phyloP scores from a whole-genome alignment of 2,329 filamentous ascomycete species.

The Cladosporium sp. region DNA sequence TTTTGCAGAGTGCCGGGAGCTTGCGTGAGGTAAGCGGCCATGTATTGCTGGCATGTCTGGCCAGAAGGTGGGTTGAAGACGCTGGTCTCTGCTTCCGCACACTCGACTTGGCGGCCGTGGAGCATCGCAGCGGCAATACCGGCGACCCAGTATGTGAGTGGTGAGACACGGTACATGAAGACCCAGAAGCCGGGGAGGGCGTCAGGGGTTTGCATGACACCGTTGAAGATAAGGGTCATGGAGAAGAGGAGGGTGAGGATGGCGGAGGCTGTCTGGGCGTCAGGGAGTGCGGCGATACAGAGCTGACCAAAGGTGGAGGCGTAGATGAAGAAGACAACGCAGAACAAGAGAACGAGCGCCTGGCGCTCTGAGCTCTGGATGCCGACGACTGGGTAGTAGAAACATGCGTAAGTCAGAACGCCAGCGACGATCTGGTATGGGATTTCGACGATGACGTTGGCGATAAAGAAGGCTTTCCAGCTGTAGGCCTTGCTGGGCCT shows the following conservation, averaged over 20 bases:
- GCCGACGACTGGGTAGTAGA: constrained; percentile 56
- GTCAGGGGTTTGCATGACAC: constrained; percentile 57
- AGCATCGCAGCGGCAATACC: constrained; percentile 41
- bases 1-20: constrained; percentile 43
- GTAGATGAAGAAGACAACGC: constrained; percentile 65
- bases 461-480: constrained; percentile 68
- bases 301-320: constrained; percentile 69
- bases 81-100: constrained; percentile 39
- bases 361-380: constrained; percentile 50
- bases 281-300: constrained; percentile 65
- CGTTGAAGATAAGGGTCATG: constrained; percentile 47
- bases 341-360: constrained; percentile 61
- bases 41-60: constrained; percentile 43
- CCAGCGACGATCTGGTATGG: constrained; percentile 62
- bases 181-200: constrained; percentile 68
- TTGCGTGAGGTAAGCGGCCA: constrained; percentile 37
- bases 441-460: constrained; percentile 68
- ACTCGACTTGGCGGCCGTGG: constrained; percentile 45
- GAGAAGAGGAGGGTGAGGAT: constrained; percentile 47
- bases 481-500: constrained; percentile 67
- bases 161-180: constrained; percentile 69
- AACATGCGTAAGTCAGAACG: constrained; percentile 60
- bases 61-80: constrained; percentile 39
- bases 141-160: constrained; percentile 60
- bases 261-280: constrained; percentile 64